phyloP scores from a whole-genome alignment of 306 rosid species.

The Cucumis melo region DNA sequence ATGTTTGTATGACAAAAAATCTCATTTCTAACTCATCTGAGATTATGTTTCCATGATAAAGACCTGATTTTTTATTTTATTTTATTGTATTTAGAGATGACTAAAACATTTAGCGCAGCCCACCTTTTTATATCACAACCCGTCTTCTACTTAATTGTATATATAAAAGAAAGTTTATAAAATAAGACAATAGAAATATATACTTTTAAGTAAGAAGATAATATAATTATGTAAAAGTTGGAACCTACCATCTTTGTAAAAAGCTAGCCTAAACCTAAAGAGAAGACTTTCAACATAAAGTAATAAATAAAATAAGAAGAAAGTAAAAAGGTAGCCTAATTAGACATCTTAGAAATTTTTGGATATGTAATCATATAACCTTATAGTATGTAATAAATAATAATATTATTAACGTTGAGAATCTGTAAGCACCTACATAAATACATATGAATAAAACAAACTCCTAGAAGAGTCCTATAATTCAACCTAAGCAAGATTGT shows the following conservation, averaged over 20 bases:
- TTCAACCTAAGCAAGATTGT: not conserved
- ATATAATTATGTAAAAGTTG: too few relatives aligned
- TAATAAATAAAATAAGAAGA: too few relatives aligned
- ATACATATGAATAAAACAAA: not conserved
- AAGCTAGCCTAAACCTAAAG: too few relatives aligned
- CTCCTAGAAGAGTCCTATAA: not conserved
- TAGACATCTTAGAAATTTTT: too few relatives aligned
- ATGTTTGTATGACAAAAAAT: too few relatives aligned
- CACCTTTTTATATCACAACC: not conserved
- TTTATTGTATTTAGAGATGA: too few relatives aligned
- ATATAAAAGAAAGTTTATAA: too few relatives aligned
- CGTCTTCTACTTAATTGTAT: not conserved
- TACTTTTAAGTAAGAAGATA: not conserved
- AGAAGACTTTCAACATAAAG: too few relatives aligned
- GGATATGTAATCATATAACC: not conserved
- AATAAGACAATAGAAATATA: not conserved
- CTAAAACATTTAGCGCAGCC: not conserved
- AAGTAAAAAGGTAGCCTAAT: too few relatives aligned
- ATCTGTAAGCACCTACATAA: not conserved
- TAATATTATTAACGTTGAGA: not conserved
- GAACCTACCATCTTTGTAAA: not conserved
- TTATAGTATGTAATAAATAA: not conserved
- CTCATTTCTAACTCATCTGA: not conserved
- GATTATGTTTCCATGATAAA: not conserved
- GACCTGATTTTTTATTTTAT: too few relatives aligned